Evolutionary conservation across 139 green algal genomes (phyloP).

Genomic region (Pseudopediastrum boryanum): DNA sequence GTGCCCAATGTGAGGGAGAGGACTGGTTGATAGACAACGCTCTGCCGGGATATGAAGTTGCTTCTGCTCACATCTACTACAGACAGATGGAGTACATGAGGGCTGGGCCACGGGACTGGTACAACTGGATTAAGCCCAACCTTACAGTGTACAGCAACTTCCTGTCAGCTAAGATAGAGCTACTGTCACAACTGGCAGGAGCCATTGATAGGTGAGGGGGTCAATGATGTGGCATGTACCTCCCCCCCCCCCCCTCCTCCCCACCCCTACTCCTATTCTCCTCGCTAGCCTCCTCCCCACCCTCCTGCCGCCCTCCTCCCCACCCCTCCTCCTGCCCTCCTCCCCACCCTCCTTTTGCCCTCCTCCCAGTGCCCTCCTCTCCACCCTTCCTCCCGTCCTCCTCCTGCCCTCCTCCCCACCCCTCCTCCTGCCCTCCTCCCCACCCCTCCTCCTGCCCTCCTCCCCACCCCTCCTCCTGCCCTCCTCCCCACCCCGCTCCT

Average conservation of each 20-base stretch:
- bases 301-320: too few relatives aligned
- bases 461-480: too few relatives aligned
- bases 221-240: too few relatives aligned
- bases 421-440: too few relatives aligned
- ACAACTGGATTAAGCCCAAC: neutral
- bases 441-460: too few relatives aligned
- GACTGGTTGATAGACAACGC: conserved; percentile 10
- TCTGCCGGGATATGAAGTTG: conserved; percentile 27
- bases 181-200: conserved; percentile 18
- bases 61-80: conserved; percentile 25
- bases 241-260: too few relatives aligned
- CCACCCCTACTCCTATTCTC: neutral
- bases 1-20: conserved; percentile 32
- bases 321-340: neutral
- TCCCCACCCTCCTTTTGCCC: neutral
- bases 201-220: neutral
- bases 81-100: neutral
- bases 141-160: neutral
- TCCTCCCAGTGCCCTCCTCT: neutral
- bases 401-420: too few relatives aligned
- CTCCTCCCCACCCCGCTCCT: too few relatives aligned
- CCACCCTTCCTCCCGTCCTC: too few relatives aligned
- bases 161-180: conserved; percentile 10
- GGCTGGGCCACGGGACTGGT: neutral
- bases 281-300: neutral